Evolutionary conservation across 768 basidiomycete species (phyloP), one percentile per base, ranked within the genome.

Genomic region (Suillus occidentalis): DNA sequence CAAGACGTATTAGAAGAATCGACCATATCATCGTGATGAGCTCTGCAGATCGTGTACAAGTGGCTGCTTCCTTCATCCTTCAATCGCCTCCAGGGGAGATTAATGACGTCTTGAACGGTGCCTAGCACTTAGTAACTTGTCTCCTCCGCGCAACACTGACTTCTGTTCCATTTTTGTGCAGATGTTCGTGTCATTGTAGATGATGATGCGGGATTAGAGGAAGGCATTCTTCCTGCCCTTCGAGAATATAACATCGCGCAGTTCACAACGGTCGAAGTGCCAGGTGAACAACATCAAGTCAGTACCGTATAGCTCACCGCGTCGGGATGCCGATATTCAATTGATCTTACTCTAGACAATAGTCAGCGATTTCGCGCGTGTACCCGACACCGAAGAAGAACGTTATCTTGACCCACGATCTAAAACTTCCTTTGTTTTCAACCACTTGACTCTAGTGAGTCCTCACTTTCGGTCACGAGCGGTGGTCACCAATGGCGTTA

Each of bases 51-150:
- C 87, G 89, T 36, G 87, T 93, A 55, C 80, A 87, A 71, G 84
- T 85, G 9, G 95, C 91, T 28, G 88, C 91, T 31, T 82, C 82
- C 39, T 92, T 97, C 71, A 81, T 99, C 37, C 83, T 93, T 0
- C 96, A 97, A 74, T 89, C 94, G 1, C 96, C 96, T 31, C 96
- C 96, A 1, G 96, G 96, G 53, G 92, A 99, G 81, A 95, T 98
- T 69, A 97, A 97, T 76, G 96, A 98, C 79, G 95, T 97, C 20
- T 82, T 98, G 62, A 93, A 93, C 71, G 95, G 94, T 93, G 65
- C 67, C 77, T 62, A 53, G 53, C n/a, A 57, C 66, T 31, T 52
- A 22, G 6, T 47, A 52, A 45, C 31, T 45, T 36, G 63, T 58
- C 63, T 68, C 55, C 47, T 59, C 36, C 45, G 22, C 8, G 53